A percentile compares a stretch with the other conserved stretches of the same genome.
These are phyloP conservation scores for Barnettozyma californica DNA, from an alignment of 805 yeast species.

Conservation along the genomic window DNA sequence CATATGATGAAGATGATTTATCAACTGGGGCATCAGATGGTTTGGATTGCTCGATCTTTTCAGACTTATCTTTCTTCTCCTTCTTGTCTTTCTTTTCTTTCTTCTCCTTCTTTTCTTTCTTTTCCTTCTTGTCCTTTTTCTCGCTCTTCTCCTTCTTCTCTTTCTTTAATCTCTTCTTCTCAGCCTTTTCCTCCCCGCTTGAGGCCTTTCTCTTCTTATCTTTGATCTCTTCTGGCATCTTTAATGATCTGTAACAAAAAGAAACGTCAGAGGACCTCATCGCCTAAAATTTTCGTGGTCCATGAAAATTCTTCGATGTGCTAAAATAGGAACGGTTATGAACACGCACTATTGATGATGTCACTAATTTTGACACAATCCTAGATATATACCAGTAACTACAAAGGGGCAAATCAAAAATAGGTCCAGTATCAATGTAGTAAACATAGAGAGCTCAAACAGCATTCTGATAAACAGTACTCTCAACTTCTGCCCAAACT, in stretches of 20 bases:
- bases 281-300: conserved; percentile 1
- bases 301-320: conserved; percentile 1
- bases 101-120: conserved; percentile 20
- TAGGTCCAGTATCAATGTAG: too few species aligned
- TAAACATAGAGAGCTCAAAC: not conserved
- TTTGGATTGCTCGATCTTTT: conserved; percentile 30
- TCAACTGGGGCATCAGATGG: conserved; percentile 24
- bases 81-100: conserved; percentile 23
- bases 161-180: conserved; percentile 21
- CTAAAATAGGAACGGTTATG: conserved; percentile 6
- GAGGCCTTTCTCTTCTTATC: conserved; percentile 24
- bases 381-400: too few species aligned
- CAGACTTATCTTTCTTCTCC: conserved; percentile 34
- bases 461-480: conserved; percentile 13
- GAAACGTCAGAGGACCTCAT: conserved; percentile 3
- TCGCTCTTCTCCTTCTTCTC: conserved; percentile 36
- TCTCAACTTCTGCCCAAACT: conserved; percentile 20
- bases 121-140: conserved; percentile 26
- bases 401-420: too few species aligned
- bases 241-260: not conserved
- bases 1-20: conserved; percentile 3
- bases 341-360: not conserved
- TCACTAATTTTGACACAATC: not conserved
- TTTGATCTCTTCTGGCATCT: conserved; percentile 23
- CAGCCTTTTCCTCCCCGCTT: conserved; percentile 17